Conservation (phyloP, 163 green algal genomes). For the Coccomyxa subellipsoidea region DNA sequence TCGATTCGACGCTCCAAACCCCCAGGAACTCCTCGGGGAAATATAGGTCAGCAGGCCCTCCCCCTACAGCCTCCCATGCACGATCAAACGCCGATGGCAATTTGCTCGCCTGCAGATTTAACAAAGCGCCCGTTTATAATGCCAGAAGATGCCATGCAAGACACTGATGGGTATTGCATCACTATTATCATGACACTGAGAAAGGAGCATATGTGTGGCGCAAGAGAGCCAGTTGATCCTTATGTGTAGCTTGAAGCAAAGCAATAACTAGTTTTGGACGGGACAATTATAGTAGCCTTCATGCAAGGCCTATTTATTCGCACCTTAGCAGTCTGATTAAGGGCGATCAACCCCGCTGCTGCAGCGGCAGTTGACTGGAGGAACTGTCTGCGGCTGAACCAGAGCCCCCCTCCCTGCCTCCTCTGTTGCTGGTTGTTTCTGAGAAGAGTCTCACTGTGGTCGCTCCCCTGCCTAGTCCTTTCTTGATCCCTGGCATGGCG, state of each 20-base stretch:
- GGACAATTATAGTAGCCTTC: no score
- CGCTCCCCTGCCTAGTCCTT: not conserved
- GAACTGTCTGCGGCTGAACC: not conserved
- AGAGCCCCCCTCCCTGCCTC: not conserved
- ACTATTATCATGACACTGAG: no score
- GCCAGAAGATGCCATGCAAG: no score
- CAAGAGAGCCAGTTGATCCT: no score
- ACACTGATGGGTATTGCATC: no score
- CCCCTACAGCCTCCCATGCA: conserved; percentile 62
- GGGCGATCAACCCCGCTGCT: not conserved
- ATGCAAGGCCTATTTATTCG: not conserved
- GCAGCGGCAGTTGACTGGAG: not conserved
- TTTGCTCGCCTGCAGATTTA: conserved; percentile 28
- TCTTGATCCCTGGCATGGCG: not conserved
- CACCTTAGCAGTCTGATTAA: not conserved
- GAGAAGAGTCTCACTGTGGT: not conserved
- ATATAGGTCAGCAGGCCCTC: conserved; percentile 62
- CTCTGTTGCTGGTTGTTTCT: not conserved
- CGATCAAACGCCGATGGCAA: conserved; percentile 38
- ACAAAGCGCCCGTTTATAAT: not conserved
- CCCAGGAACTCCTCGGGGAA: conserved; percentile 71
- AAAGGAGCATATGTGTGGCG: no score
- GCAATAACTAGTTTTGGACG: no score
- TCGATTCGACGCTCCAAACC: conserved; percentile 60
- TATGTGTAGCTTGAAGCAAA: no score